Evolutionary conservation across 495 filamentous ascomycete species (phyloP).

Genomic region (Podospora sp.): DNA sequence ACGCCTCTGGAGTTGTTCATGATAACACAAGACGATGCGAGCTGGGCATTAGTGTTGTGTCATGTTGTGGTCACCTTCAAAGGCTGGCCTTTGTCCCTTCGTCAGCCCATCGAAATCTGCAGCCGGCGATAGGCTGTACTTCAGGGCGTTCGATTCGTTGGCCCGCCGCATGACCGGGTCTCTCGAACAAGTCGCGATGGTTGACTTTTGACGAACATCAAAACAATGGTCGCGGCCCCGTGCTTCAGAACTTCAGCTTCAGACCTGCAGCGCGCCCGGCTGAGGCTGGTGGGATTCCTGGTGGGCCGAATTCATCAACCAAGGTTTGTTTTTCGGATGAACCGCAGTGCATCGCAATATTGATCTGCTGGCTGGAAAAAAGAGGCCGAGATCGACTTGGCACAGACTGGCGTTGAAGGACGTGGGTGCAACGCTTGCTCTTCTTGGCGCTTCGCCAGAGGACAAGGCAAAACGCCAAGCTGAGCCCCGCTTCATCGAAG

Average conservation of each 20-base stretch:
- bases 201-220: not conserved
- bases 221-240: not conserved
- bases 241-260: not conserved
- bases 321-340: slow-evolving; percentile 3
- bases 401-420: not conserved
- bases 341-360: slow-evolving; percentile 6
- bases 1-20: not conserved
- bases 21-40: not conserved
- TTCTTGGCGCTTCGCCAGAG: not conserved
- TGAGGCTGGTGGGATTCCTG: not conserved
- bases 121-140: not conserved
- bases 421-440: not conserved
- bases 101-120: not conserved
- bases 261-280: not conserved
- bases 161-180: not conserved
- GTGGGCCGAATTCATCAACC: not conserved
- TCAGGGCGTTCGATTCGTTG: not conserved
- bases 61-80: not conserved
- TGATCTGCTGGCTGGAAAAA: slow-evolving; percentile 1
- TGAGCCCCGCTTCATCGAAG: not conserved
- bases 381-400: slow-evolving; percentile 1
- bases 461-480: not conserved
- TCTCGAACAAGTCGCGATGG: not conserved
- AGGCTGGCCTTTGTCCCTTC: not conserved
- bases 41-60: not conserved